Evolutionary conservation across 257 asterid species (phyloP).

Genomic region (Echium plantagineum): DNA sequence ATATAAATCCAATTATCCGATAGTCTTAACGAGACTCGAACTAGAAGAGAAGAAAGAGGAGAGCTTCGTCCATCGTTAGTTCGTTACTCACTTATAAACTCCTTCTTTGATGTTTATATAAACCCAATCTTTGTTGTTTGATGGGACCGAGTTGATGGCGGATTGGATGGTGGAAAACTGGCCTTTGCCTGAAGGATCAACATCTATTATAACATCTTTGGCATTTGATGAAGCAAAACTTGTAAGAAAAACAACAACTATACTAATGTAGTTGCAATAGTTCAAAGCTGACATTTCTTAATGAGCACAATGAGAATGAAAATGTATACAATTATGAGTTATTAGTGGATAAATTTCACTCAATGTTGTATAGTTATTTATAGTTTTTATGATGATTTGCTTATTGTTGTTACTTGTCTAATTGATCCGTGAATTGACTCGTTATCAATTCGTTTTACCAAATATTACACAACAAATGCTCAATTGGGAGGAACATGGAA

Average conservation of each 20-base stretch:
- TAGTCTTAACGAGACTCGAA: too few relatives aligned
- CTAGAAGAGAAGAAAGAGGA: too few relatives aligned
- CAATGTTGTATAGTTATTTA: too few relatives aligned
- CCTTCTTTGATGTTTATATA: constrained; percentile 40
- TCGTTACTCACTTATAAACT: constrained; percentile 25
- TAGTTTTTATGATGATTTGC: too few relatives aligned
- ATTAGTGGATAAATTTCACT: not conserved
- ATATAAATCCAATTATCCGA: too few relatives aligned
- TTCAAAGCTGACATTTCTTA: not conserved
- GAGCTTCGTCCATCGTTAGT: too few relatives aligned
- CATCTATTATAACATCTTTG: constrained; percentile 9
- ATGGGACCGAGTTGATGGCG: constrained; percentile 41
- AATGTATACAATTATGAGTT: not conserved
- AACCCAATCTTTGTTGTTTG: constrained; percentile 31
- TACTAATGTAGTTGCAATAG: not conserved
- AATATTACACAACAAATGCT: too few relatives aligned
- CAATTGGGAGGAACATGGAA: too few relatives aligned
- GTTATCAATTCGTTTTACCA: too few relatives aligned
- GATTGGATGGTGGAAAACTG: constrained; percentile 31
- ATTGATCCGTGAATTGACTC: too few relatives aligned
- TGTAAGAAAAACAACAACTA: not conserved
- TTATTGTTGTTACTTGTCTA: too few relatives aligned
- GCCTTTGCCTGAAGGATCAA: constrained; percentile 20
- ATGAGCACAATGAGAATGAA: not conserved
- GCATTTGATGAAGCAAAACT: not conserved